Conservation (phyloP, 352 stramenopile genomes). For the Thraustotheca clavata region DNA sequence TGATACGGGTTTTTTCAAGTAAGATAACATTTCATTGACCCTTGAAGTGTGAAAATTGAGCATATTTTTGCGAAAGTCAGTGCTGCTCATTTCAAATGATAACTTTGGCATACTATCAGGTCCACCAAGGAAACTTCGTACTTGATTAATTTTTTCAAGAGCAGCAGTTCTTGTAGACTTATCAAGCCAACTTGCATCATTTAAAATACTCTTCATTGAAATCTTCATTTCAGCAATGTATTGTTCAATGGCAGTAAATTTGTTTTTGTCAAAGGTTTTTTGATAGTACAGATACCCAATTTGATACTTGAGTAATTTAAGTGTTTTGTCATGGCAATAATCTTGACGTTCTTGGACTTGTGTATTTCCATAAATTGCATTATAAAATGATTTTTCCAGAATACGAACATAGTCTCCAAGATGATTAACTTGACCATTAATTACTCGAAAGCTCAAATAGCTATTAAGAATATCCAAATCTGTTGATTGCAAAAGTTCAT, state of each 20-base stretch:
- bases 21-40: slow-evolving; percentile 27
- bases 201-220: slow-evolving; percentile 66
- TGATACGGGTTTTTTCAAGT: slow-evolving; percentile 35
- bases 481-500: slow-evolving; percentile 32
- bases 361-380: slow-evolving; percentile 28
- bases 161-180: slow-evolving; percentile 66
- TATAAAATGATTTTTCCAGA: slow-evolving; percentile 43
- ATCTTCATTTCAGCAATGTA: slow-evolving; percentile 83
- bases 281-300: slow-evolving; percentile 85
- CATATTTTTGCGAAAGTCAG: slow-evolving; percentile 51
- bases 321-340: slow-evolving; percentile 66
- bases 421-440: slow-evolving; percentile 35
- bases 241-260: slow-evolving; percentile 59
- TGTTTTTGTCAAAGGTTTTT: slow-evolving; percentile 74
- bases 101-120: slow-evolving; percentile 37
- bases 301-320: slow-evolving; percentile 76
- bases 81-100: slow-evolving; percentile 40
- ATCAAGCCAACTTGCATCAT: slow-evolving; percentile 86
- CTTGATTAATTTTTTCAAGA: slow-evolving; percentile 83
- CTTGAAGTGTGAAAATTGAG: slow-evolving; percentile 35
- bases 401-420: slow-evolving; percentile 48
- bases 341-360: slow-evolving; percentile 31
- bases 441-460: slow-evolving; percentile 55
- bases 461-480: slow-evolving; percentile 38
- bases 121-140: slow-evolving; percentile 71